phyloP scores from a whole-genome alignment of 805 yeast species.

The Debaryomyces maramus region DNA sequence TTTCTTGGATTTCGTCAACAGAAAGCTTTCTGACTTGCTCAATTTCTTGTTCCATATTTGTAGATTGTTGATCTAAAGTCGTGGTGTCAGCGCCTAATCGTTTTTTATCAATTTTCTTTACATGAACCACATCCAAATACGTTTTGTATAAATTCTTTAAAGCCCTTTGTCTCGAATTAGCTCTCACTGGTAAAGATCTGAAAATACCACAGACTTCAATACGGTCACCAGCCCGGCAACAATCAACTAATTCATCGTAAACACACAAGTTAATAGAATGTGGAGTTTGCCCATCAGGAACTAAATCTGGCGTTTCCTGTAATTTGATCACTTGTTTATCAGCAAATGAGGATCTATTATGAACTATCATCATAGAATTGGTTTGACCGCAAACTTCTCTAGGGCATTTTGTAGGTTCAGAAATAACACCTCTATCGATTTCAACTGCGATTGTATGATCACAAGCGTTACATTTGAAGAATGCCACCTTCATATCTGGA shows the following conservation, averaged over 20 bases:
- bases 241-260: constrained; percentile 93
- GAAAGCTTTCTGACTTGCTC: constrained; percentile 73
- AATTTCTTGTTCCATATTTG: constrained; percentile 66
- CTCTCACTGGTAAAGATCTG: constrained; percentile 87
- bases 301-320: constrained; percentile 94
- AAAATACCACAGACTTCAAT: constrained; percentile 94
- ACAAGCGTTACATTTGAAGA: constrained; percentile 92
- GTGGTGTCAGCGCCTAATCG: constrained; percentile 79
- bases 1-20: constrained; percentile 65
- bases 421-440: constrained; percentile 90
- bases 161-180: constrained; percentile 81
- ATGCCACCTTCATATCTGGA: constrained; percentile 97
- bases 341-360: constrained; percentile 89
- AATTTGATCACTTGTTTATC: constrained; percentile 93
- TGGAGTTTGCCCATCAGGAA: constrained; percentile 98
- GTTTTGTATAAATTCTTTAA: constrained; percentile 86
- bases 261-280: constrained; percentile 92
- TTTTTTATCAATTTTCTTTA: constrained; percentile 79
- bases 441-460: constrained; percentile 90
- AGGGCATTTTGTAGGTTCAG: constrained; percentile 94
- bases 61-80: constrained; percentile 53
- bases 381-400: constrained; percentile 77
- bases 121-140: constrained; percentile 90
- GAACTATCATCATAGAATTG: constrained; percentile 87
- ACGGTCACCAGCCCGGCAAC: constrained; percentile 95